Evolutionary conservation across 2,329 filamentous ascomycete species (phyloP).

Genomic region (Alternaria sp.): DNA sequence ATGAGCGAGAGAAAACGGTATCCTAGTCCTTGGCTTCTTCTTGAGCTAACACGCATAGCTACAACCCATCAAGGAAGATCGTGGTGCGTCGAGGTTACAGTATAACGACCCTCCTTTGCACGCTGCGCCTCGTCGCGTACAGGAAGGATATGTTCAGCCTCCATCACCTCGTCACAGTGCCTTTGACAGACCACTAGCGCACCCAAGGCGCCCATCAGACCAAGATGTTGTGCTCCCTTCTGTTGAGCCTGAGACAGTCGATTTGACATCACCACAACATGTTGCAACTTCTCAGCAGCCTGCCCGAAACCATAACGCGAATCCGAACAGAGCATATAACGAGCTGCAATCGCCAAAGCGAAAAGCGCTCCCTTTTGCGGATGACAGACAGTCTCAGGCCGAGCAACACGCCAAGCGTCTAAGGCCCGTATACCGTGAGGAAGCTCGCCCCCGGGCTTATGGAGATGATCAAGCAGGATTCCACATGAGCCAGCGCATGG

Average conservation of each 20-base stretch:
- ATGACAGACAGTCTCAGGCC: constrained; percentile 9
- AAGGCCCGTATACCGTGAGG: constrained; percentile 20
- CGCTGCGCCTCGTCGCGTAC: constrained; percentile 13
- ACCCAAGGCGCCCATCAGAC: constrained; percentile 33
- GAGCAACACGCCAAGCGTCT: constrained; percentile 18
- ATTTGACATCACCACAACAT: constrained; percentile 25
- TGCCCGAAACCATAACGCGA: constrained; percentile 9
- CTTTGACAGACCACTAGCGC: constrained; percentile 20
- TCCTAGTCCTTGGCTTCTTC: constrained; percentile 1
- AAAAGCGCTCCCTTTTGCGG: constrained; percentile 16
- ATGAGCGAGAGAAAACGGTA: constrained; percentile 19
- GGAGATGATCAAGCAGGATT: constrained; percentile 1
- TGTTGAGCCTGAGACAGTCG: constrained; percentile 39
- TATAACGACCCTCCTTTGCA: constrained; percentile 18
- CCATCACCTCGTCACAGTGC: constrained; percentile 17
- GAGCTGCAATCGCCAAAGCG: constrained; percentile 25
- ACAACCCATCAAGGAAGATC: constrained; percentile 32
- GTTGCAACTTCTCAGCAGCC: constrained; percentile 5
- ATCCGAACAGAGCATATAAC: constrained; percentile 7
- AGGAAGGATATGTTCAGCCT: constrained; percentile 18
- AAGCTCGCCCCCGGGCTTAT: constrained; percentile 2
- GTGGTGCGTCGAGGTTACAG: constrained; percentile 17
- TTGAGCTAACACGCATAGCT: constrained; percentile 38
- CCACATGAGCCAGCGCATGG: constrained; percentile 12
- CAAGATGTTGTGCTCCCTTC: constrained; percentile 44